Conservation (phyloP, 441 rosid species). For the Raphanus hybrid region DNA sequence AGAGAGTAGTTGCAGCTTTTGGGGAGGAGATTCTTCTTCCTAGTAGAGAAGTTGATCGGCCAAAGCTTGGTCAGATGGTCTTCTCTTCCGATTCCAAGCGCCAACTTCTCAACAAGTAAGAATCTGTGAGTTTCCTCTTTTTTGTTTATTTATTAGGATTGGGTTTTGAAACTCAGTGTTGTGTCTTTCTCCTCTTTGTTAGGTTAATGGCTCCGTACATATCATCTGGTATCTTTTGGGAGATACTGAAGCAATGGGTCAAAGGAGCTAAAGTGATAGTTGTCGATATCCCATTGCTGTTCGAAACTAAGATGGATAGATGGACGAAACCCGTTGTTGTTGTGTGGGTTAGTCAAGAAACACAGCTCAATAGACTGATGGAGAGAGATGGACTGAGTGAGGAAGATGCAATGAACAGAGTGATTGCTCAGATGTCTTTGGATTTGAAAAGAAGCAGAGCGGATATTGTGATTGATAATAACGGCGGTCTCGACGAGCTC, state of each 20-base stretch:
- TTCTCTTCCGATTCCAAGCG: conserved; percentile 81
- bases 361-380: conserved; percentile 36
- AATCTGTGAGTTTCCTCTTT: neutral
- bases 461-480: conserved; percentile 75
- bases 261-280: conserved; percentile 67
- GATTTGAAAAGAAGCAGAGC: conserved; percentile 69
- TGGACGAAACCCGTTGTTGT: conserved; percentile 74
- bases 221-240: conserved; percentile 67
- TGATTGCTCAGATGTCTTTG: conserved; percentile 74
- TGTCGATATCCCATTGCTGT: conserved; percentile 72
- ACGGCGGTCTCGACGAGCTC: conserved; percentile 45
- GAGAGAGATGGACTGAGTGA: conserved; percentile 41
- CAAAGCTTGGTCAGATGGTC: conserved; percentile 80
- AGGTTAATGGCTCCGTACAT: conserved; percentile 79
- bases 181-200: neutral
- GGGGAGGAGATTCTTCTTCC: conserved; percentile 72
- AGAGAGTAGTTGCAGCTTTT: conserved; percentile 73
- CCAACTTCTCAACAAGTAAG: conserved; percentile 76
- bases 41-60: conserved; percentile 56
- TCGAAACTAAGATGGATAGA: conserved; percentile 76
- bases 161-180: neutral
- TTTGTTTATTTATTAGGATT: neutral
- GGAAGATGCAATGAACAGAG: conserved; percentile 53
- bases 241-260: conserved; percentile 68
- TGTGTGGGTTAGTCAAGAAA: conserved; percentile 43